phyloP scores from a whole-genome alignment of 73 alveolate species.

The Diophrys appendiculata region DNA sequence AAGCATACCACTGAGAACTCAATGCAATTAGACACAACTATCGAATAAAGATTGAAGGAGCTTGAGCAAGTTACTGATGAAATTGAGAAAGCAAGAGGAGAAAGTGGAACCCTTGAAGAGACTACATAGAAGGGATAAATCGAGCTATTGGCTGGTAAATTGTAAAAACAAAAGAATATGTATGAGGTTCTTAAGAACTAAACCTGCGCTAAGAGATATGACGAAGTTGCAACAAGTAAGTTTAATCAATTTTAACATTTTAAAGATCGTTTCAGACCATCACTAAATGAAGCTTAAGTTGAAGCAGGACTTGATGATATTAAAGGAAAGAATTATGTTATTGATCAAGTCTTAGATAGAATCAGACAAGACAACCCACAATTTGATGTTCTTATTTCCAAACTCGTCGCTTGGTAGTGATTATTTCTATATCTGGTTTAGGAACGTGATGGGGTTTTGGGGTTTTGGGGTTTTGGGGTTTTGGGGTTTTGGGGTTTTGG shows the following conservation, averaged over 20 bases:
- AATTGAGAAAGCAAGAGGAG: constrained; percentile 53
- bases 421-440: no score
- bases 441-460: background rate
- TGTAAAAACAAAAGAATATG: constrained; percentile 52
- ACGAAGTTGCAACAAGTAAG: constrained; percentile 32
- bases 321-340: constrained; percentile 22
- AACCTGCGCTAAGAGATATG: constrained; percentile 46
- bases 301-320: constrained; percentile 30
- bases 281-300: constrained; percentile 35
- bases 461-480: constrained; percentile 5
- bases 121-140: constrained; percentile 27
- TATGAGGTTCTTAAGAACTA: constrained; percentile 40
- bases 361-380: constrained; percentile 67
- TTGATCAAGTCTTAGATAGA: constrained; percentile 49
- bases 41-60: constrained; percentile 60
- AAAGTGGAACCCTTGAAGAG: constrained; percentile 41
- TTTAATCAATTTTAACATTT: background rate
- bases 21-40: constrained; percentile 72
- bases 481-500: constrained; percentile 5
- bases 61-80: constrained; percentile 64
- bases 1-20: constrained; percentile 81
- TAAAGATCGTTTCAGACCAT: constrained; percentile 28
- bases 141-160: constrained; percentile 49
- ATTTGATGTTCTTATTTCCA: constrained; percentile 45
- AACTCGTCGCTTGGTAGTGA: constrained; percentile 41